Base-by-base conservation (phyloP, 139 green algal genomes). In the Chlamydomonas schloesseri region DNA sequence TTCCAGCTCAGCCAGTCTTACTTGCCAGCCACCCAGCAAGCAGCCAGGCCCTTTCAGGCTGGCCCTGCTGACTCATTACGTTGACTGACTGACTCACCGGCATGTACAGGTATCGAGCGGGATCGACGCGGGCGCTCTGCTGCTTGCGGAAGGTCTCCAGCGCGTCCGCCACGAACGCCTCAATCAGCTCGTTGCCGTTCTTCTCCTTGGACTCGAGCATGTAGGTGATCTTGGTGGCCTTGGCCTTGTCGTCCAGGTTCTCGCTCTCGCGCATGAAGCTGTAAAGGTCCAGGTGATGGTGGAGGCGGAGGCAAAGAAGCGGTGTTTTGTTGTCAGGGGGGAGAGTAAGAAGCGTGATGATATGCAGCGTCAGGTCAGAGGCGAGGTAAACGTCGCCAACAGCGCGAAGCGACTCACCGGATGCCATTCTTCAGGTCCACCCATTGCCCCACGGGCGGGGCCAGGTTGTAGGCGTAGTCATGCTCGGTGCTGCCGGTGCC, bases 81-180 rank as follows among this genome's bases (percentile, higher is more conserved):
- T n/a, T n/a, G n/a, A n/a, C n/a, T n/a, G n/a, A n/a, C n/a, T n/a
- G n/a, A n/a, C n/a, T n/a, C n/a, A n/a, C 77, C 28, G 77, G 65
- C 79, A 85, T 57, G 80, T 86, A 86, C 68, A 77, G 47, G 80
- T 86, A 88, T 24, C 71, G 58, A 0, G 82, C 62, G 72, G 62
- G 55, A 71, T 87, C 78, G 5, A 79, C 58, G n/a, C 86, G 75
- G 60, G 60, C 68, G 34, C 53, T 50, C 50, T 90, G 81, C 69
- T 90, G 81, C 84, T 87, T 82, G 26, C 73, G 67, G 81, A 89
- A 86, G 36, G 91, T 70, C 73, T 85, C 85, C n/a, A 92, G 85
- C 47, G 89, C 89, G 34, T 90, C 70, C 3, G 67, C 20, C 0
- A 90, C 34, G 68, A 92, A 92, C 5, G 57, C 36, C 23, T 79